Evolutionary conservation across 1,284 basidiomycete genomes (phyloP).

Genomic region (Moesziomyces aphidis): DNA sequence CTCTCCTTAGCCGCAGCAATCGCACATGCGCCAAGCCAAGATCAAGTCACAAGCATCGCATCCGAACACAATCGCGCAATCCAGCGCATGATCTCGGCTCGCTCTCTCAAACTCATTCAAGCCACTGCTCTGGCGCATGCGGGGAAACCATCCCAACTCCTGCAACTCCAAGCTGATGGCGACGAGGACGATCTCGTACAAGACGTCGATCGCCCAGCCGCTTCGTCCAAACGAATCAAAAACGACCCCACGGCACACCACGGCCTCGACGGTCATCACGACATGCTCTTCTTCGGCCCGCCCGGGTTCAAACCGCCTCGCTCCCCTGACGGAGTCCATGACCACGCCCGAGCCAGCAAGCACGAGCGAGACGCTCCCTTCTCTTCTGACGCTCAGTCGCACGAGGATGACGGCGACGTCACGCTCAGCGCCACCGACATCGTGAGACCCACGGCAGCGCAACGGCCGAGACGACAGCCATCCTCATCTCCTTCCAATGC

Average conservation of each 20-base stretch:
- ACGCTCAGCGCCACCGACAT: conserved; percentile 13
- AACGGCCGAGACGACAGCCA: not conserved
- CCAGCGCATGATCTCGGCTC: conserved; percentile 6
- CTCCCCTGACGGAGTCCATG: not conserved
- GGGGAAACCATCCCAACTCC: conserved; percentile 3
- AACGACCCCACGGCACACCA: not conserved
- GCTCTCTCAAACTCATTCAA: conserved; percentile 20
- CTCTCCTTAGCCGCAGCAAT: not conserved
- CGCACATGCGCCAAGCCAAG: too few species aligned
- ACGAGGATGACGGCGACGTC: conserved; percentile 8
- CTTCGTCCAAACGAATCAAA: not conserved
- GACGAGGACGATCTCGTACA: not conserved
- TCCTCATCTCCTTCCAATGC: not conserved
- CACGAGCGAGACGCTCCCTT: too few species aligned
- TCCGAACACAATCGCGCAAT: not conserved
- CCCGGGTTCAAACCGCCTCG: conserved; percentile 4
- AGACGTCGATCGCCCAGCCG: too few species aligned
- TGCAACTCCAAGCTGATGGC: not conserved
- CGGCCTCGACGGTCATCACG: not conserved
- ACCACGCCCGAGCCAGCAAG: too few species aligned
- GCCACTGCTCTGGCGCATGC: conserved; percentile 4
- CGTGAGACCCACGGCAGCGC: not conserved
- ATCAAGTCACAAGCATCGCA: not conserved
- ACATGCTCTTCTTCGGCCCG: conserved; percentile 20
- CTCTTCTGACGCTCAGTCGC: not conserved